These are phyloP conservation scores for Neurospora discreta DNA, from an alignment of 495 filamentous ascomycete species.

Conservation along the genomic window DNA sequence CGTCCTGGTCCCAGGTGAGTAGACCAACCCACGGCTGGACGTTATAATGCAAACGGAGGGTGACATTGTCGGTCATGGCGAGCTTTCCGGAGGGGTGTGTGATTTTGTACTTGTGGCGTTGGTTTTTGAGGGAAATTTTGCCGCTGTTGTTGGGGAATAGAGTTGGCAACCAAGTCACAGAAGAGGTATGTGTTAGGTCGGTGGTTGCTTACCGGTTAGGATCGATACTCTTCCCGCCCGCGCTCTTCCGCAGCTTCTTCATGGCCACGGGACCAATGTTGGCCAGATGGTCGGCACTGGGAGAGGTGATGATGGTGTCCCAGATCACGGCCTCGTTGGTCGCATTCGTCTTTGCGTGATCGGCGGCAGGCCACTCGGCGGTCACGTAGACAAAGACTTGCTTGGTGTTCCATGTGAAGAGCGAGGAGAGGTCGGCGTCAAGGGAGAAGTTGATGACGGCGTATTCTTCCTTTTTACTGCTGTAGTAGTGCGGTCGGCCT, in stretches of 20 bases:
- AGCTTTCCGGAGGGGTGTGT: slow-evolving; percentile 72
- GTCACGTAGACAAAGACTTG: slow-evolving; percentile 93
- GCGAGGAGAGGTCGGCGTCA: slow-evolving; percentile 69
- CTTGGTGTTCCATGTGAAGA: slow-evolving; percentile 99
- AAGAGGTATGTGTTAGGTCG: background rate
- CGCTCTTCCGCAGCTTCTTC: slow-evolving; percentile 41
- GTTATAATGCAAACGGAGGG: slow-evolving; percentile 77
- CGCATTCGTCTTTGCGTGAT: slow-evolving; percentile 24
- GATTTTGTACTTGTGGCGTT: slow-evolving; percentile 88
- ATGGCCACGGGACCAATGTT: slow-evolving; percentile 39
- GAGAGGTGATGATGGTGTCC: slow-evolving; percentile 80
- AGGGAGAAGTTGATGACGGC: slow-evolving; percentile 89
- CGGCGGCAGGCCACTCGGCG: slow-evolving; percentile 62
- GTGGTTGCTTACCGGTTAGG: slow-evolving; percentile 30
- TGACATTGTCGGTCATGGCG: slow-evolving; percentile 58
- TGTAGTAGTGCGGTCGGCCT: slow-evolving; percentile 90
- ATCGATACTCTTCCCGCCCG: slow-evolving; percentile 40
- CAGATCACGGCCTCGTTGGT: slow-evolving; percentile 81
- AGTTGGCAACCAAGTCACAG: background rate
- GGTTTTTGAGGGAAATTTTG: slow-evolving; percentile 60
- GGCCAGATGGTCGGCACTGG: slow-evolving; percentile 44
- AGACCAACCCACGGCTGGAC: slow-evolving; percentile 95
- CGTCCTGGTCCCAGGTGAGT: slow-evolving; percentile 61
- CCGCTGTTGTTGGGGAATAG: slow-evolving; percentile 33
- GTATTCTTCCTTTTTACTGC: slow-evolving; percentile 83